A percentile compares a stretch with the other conserved stretches of the same genome.
phyloP scores from a whole-genome alignment of 164 flowering plant genomes.

The Magnolia officinalis region DNA sequence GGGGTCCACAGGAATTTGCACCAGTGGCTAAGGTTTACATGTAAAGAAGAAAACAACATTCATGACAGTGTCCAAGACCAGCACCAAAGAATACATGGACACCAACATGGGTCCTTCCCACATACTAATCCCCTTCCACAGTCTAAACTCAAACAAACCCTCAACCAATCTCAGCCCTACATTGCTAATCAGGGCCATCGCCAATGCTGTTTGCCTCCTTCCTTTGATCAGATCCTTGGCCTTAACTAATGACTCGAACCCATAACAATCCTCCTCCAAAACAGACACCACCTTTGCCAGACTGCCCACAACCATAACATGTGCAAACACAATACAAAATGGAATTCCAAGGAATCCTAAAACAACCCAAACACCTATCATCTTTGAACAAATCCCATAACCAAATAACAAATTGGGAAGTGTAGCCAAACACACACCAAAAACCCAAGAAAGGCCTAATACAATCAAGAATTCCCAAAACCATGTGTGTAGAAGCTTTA shows the following conservation, averaged over 20 bases:
- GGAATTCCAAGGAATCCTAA: slow-evolving; percentile 24
- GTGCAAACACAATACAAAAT: slow-evolving; percentile 34
- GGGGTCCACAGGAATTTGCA: neutral
- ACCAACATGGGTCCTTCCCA: slow-evolving; percentile 32
- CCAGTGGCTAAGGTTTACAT: slow-evolving; percentile 20
- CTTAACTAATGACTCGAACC: slow-evolving; percentile 25
- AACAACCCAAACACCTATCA: slow-evolving; percentile 22
- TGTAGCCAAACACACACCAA: slow-evolving; percentile 16
- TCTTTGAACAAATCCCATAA: slow-evolving; percentile 20
- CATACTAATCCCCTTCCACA: slow-evolving; percentile 26
- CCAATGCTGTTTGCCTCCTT: slow-evolving; percentile 27
- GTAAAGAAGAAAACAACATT: slow-evolving; percentile 36
- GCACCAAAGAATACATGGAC: slow-evolving; percentile 39
- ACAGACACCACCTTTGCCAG: slow-evolving; percentile 33
- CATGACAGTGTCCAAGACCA: slow-evolving; percentile 36
- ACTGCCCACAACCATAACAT: slow-evolving; percentile 32
- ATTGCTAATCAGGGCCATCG: slow-evolving; percentile 32
- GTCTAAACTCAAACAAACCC: slow-evolving; percentile 30
- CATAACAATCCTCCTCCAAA: slow-evolving; percentile 29
- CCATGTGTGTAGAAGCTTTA: slow-evolving; percentile 39
- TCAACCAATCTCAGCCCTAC: slow-evolving; percentile 30
- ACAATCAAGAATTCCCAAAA: slow-evolving; percentile 29
- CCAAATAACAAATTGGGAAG: slow-evolving; percentile 18
- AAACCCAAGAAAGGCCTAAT: slow-evolving; percentile 21
- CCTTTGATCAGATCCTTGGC: slow-evolving; percentile 28